phyloP scores from a whole-genome alignment of 2,329 filamentous ascomycete genomes.

The Fusarium algeriense region DNA sequence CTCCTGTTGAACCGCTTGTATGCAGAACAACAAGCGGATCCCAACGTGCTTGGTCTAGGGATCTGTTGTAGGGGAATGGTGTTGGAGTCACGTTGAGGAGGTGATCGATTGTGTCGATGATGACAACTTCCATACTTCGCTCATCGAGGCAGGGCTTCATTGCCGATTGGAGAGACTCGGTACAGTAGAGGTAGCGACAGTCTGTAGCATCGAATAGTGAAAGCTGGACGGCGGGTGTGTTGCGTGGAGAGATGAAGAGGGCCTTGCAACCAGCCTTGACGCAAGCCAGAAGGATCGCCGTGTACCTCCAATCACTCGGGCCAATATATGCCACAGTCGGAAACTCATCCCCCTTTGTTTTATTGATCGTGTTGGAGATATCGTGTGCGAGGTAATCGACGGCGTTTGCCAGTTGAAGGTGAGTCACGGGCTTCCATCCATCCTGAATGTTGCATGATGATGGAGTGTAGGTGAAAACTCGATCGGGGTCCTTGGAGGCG shows the following conservation, averaged over 20 bases:
- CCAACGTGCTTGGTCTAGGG: neutral
- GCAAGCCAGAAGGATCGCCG: neutral
- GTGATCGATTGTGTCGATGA: neutral
- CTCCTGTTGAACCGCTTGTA: conserved; percentile 12
- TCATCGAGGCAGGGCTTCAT: conserved; percentile 3
- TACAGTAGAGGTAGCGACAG: neutral
- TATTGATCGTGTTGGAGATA: neutral
- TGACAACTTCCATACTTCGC: neutral
- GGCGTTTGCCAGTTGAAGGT: neutral
- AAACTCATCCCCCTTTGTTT: neutral
- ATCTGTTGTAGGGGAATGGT: neutral
- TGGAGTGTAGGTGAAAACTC: neutral
- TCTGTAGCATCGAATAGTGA: neutral
- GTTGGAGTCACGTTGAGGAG: neutral
- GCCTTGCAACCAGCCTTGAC: conserved; percentile 6
- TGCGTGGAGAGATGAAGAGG: neutral
- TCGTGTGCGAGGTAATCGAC: conserved; percentile 10
- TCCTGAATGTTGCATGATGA: neutral
- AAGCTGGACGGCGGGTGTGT: neutral
- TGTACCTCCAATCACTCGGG: neutral
- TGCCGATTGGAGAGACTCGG: rapidly evolving
- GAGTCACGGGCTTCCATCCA: neutral
- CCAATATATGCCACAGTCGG: conserved; percentile 9
- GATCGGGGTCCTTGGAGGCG: neutral
- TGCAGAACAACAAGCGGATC: conserved; percentile 16